These are phyloP conservation scores for Aquilaria yunnanensis DNA, from an alignment of 345 rosid species.

Conservation along the genomic window DNA sequence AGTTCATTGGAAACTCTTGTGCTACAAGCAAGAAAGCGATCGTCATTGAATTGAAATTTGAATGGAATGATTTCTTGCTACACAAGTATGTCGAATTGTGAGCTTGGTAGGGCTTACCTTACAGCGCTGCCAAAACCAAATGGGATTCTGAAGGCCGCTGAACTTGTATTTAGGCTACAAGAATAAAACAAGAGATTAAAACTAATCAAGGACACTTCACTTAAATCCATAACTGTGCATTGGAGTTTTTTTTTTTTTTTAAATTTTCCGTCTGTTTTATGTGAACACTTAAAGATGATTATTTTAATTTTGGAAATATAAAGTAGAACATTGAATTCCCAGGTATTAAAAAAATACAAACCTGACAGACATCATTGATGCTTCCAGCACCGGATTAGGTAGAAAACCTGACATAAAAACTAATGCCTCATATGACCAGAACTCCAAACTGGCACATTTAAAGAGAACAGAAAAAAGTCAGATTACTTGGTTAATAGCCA, in stretches of 20 bases:
- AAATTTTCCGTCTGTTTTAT: neutral
- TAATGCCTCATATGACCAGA: slow-evolving; percentile 28
- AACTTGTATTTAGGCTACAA: slow-evolving; percentile 27
- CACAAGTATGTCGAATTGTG: no score
- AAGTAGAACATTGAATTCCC: neutral
- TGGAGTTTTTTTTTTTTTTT: no score
- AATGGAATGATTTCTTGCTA: no score
- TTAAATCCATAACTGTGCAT: no score
- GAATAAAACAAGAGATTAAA: neutral
- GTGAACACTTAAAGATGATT: neutral
- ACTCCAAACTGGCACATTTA: slow-evolving; percentile 25
- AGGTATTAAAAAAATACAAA: slow-evolving; percentile 4
- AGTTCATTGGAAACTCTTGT: slow-evolving; percentile 34
- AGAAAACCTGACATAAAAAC: slow-evolving; percentile 30
- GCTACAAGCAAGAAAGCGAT: slow-evolving; percentile 9
- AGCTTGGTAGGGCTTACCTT: slow-evolving; percentile 13
- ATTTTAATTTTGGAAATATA: neutral
- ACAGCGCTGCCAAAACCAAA: slow-evolving; percentile 30
- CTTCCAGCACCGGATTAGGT: slow-evolving; percentile 34
- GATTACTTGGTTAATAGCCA: neutral
- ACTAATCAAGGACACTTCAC: no score
- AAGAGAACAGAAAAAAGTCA: neutral
- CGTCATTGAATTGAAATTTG: neutral
- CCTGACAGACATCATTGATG: slow-evolving; percentile 36
- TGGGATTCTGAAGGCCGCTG: slow-evolving; percentile 28